Base-by-base conservation (phyloP, 208 protist species). In the Sergeia podlipaevii region DNA sequence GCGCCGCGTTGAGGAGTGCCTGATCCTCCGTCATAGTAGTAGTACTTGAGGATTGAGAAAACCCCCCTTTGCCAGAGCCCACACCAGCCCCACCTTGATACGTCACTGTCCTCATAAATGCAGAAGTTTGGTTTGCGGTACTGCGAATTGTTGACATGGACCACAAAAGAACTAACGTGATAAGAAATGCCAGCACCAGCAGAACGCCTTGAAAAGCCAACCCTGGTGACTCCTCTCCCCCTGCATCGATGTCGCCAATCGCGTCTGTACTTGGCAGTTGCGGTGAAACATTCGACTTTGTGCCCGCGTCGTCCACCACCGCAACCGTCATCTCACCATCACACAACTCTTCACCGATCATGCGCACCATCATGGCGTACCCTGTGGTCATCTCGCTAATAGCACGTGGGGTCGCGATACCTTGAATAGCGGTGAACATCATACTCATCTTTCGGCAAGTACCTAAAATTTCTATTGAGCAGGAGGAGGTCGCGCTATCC, bases 381-480 rank as follows among this genome's bases (percentile, higher is more conserved):
- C 64, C 85, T 37, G 47, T 42, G 39, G 80, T 85, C 85, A 93
- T 89, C 56, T 93, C 85, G 8, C 75, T 69, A 20, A 88, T 67
- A 15, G 81, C 85, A 28, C 81, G 74, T 17, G 85, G 78, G 0
- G 56, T 54, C 3, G 78, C 81, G 27, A 93, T 85, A 56, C 76
- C 83, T 44, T 85, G 74, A 52, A 89, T 87, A 0, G 78, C 75
- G 1, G 74, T 56, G 47, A 90, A 88, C 24, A 70, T 47, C 8
- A 88, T 69, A 36, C 72, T 79, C 80, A 93, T 82, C 46, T 89
- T 89, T 15, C 70, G 65, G 67, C 81, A 90, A 30, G 79, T 80
- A 21, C 79, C 85, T 60, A 68, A 90, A 43, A 93, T 65, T 26
- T 58, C 65, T 10, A 93, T 71, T 39, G 70, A 63, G 69, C 75